These are phyloP conservation scores for Ophiocordyceps unilateralis DNA, from an alignment of 2,329 filamentous ascomycete genomes.

Conservation along the genomic window DNA sequence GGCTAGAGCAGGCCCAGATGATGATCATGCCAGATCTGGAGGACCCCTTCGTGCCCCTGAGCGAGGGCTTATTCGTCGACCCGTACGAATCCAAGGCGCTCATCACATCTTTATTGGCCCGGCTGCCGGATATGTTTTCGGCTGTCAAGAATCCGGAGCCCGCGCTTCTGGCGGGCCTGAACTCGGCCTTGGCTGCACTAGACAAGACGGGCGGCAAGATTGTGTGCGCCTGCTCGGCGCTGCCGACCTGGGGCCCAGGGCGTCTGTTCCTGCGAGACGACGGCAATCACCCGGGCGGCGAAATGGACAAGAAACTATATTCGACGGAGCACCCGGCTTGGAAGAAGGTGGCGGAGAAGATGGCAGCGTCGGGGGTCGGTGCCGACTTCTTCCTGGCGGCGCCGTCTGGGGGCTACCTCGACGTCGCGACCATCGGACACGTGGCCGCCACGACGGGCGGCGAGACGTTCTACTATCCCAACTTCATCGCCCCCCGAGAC, in stretches of 20 bases:
- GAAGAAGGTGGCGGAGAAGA: constrained; percentile 71
- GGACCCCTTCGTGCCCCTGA: constrained; percentile 86
- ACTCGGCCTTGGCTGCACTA: constrained; percentile 68
- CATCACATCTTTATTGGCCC: constrained; percentile 72
- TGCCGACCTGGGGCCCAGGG: constrained; percentile 85
- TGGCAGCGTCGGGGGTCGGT: constrained; percentile 75
- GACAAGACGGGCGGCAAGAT: constrained; percentile 84
- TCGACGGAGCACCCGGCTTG: constrained; percentile 79
- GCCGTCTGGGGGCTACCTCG: constrained; percentile 77
- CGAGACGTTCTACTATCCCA: constrained; percentile 92
- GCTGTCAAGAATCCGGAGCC: constrained; percentile 81
- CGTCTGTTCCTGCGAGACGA: constrained; percentile 75
- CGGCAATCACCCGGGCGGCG: constrained; percentile 67
- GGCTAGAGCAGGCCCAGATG: constrained; percentile 82
- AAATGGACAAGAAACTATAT: constrained; percentile 83
- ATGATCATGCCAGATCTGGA: constrained; percentile 96
- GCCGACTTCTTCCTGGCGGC: constrained; percentile 90
- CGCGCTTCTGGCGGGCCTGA: constrained; percentile 67
- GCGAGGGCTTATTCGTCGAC: constrained; percentile 86
- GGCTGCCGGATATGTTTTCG: constrained; percentile 74
- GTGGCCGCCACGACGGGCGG: constrained; percentile 80
- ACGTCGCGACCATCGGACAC: constrained; percentile 86
- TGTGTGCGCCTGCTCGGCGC: constrained; percentile 67
- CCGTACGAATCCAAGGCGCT: constrained; percentile 76
- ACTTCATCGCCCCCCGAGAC: constrained; percentile 80